These are phyloP conservation scores for Thermothelomyces thermophilus DNA, from an alignment of 2,329 filamentous ascomycete genomes.

Conservation along the genomic window DNA sequence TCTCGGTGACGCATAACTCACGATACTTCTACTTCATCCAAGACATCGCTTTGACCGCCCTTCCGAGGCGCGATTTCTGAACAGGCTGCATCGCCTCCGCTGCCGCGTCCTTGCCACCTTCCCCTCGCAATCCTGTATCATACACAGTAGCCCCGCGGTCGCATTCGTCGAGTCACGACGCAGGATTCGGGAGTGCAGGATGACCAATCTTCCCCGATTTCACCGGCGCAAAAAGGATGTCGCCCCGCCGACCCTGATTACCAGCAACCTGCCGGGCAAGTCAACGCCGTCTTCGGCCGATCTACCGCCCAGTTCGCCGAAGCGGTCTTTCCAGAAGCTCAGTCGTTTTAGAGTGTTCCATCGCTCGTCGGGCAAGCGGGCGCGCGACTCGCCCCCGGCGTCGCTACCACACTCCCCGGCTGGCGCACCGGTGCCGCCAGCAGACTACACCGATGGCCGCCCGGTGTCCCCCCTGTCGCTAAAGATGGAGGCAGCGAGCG, in stretches of 20 bases:
- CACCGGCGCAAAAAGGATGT: conserved; percentile 28
- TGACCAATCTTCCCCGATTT: conserved; percentile 26
- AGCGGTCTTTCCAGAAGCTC: conserved; percentile 19
- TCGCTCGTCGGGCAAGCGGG: conserved; percentile 28
- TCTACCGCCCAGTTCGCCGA: conserved; percentile 13
- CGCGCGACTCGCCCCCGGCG: conserved; percentile 27
- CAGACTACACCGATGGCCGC: conserved; percentile 14
- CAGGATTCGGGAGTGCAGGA: no score
- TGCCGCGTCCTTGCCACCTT: not conserved
- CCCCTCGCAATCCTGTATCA: not conserved
- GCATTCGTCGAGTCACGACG: not conserved
- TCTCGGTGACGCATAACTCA: conserved; percentile 1
- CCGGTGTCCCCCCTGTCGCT: conserved; percentile 23
- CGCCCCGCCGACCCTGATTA: conserved; percentile 22
- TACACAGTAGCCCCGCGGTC: not conserved
- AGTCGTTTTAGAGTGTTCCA: conserved; percentile 29
- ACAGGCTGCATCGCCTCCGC: not conserved
- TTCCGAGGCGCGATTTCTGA: not conserved
- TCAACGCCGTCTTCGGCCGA: conserved; percentile 19
- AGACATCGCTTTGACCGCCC: not conserved
- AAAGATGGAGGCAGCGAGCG: conserved; percentile 14
- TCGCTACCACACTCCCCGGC: conserved; percentile 24
- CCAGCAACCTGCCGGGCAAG: conserved; percentile 17
- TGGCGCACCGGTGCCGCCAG: conserved; percentile 9
- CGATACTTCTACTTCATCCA: not conserved